Base-by-base conservation (phyloP, 805 yeast genomes). In the Priceomyces fermenticarens region DNA sequence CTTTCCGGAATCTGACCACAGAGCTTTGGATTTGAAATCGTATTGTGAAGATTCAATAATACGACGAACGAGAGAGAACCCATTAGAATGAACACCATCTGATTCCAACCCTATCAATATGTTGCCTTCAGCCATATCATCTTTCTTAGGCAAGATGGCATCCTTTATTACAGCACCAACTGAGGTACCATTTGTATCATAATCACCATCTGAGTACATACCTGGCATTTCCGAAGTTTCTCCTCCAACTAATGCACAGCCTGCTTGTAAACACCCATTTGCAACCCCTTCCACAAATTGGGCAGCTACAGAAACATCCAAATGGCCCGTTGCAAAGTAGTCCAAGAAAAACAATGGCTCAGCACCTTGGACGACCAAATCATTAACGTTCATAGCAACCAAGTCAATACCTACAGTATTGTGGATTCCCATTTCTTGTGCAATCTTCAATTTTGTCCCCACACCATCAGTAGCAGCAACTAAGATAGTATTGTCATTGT, bases 141-240 rank as follows among this genome's bases (percentile, higher is more conserved):
- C 70, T 16, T 73, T 59, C 49, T 76, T 77, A 37, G 99, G 99
- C 50, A 93, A 72, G 36, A 93, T 78, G 45, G 78, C 75, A 42
- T 70, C 65, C 56, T 85, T 88, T 51, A 78, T 70, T 4, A 93
- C 97, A 10, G 99, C 99, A 57, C 99, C 99, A 33, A 93, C 90
- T 40, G 97, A 95, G 29, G 99, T 95, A 65, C 99, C 99, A 58
- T 91, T 93, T 45, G 97, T 90, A 65, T 93, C 99, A 60, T 93
- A 93, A 67, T 93, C 98, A 27, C 95, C 95, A 42, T 82, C 88
- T 44, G 83, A 86, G 58, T 93, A 93, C 86, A 93, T 88, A 50
- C 99, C 99, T 20, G 99, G 99, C 99, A 93, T 93, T 73, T 93
- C 99, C 40, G 96, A 85, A 30, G 99, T 93, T 68, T 93, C 99